phyloP scores from a whole-genome alignment of 257 asterid species.

The Solanum pinnatisectum region DNA sequence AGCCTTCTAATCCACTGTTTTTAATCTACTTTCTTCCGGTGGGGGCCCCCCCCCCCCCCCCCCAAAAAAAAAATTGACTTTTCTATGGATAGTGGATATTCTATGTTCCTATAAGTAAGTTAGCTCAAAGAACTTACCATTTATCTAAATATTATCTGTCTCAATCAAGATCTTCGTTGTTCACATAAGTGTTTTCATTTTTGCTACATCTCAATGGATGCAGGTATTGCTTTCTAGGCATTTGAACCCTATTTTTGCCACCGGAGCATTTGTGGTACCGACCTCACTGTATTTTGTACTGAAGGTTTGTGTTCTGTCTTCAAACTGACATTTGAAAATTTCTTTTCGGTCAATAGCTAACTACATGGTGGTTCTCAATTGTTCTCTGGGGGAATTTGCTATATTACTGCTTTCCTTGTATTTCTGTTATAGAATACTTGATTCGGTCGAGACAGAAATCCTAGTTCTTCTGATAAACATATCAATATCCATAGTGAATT shows the following conservation, averaged over 20 bases:
- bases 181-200: neutral
- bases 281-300: constrained; percentile 65
- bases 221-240: constrained; percentile 72
- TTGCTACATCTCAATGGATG: constrained; percentile 7
- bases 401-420: neutral
- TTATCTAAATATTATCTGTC: neutral
- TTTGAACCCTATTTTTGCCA: constrained; percentile 57
- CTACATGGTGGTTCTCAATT: neutral
- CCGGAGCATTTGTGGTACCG: constrained; percentile 84
- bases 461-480: neutral
- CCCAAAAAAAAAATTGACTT: neutral
- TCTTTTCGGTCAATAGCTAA: neutral
- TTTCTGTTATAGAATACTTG: neutral
- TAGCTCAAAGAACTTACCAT: neutral
- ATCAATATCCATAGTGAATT: neutral
- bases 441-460: neutral
- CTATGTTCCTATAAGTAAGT: neutral
- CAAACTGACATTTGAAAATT: neutral
- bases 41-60: neutral
- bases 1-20: neutral
- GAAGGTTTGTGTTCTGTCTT: constrained; percentile 43
- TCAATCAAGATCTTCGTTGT: neutral
- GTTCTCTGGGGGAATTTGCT: neutral
- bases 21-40: neutral
- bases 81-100: neutral